These are phyloP conservation scores for Yarrowia deformans DNA, from an alignment of 805 yeast genomes.

Conservation along the genomic window DNA sequence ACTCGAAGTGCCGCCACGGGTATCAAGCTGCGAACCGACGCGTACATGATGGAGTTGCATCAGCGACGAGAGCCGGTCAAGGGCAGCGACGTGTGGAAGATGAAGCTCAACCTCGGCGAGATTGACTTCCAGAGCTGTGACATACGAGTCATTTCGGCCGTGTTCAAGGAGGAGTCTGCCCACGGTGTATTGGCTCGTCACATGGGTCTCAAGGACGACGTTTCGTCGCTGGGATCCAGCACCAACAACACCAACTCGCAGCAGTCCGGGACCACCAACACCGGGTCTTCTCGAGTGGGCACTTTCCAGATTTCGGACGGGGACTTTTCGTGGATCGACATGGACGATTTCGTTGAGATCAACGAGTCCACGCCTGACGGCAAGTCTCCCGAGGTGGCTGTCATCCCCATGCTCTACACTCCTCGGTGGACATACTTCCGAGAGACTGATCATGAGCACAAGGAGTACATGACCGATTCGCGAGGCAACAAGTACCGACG, in stretches of 20 bases:
- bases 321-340: conserved; percentile 69
- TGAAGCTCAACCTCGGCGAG: conserved; percentile 72
- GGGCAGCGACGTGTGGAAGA: conserved; percentile 54
- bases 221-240: conserved; percentile 42
- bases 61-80: conserved; percentile 57
- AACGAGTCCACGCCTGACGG: conserved; percentile 51
- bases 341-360: conserved; percentile 76
- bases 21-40: conserved; percentile 64
- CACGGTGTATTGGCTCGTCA: conserved; percentile 53
- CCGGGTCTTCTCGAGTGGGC: conserved; percentile 41
- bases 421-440: conserved; percentile 75
- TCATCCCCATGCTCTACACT: conserved; percentile 69
- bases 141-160: conserved; percentile 68
- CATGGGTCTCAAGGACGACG: conserved; percentile 40
- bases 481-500: conserved; percentile 51
- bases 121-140: conserved; percentile 74
- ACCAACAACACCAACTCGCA: conserved; percentile 42
- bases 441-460: conserved; percentile 59
- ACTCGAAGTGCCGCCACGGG: conserved; percentile 64
- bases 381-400: conserved; percentile 53
- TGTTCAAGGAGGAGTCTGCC: conserved; percentile 63
- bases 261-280: conserved; percentile 39
- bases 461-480: conserved; percentile 45
- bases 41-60: conserved; percentile 70
- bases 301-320: conserved; percentile 49